phyloP scores from a whole-genome alignment of 2,329 filamentous ascomycete genomes.

The Xylaria sp. region DNA sequence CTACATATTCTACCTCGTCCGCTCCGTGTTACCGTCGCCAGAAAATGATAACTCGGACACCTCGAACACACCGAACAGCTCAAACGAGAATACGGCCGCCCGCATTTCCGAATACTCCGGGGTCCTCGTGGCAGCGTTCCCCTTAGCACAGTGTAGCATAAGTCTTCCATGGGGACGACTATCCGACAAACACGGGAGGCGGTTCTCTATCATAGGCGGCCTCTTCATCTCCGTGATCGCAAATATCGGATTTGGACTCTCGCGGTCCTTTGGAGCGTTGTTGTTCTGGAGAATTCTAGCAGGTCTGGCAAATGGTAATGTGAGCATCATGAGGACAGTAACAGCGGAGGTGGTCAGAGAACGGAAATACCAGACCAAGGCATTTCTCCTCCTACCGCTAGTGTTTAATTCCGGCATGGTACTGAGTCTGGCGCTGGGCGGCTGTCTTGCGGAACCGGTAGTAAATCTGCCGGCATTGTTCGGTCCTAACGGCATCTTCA shows the following conservation, averaged over 20 bases:
- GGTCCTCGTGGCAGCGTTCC: conserved; percentile 74
- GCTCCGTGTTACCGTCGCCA: conserved; percentile 63
- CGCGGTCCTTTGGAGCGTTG: conserved; percentile 67
- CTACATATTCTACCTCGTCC: conserved; percentile 80
- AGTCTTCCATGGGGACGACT: conserved; percentile 76
- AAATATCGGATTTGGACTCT: conserved; percentile 76
- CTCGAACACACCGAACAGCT: conserved; percentile 42
- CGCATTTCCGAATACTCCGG: conserved; percentile 76
- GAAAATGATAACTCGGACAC: conserved; percentile 53
- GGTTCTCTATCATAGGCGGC: conserved; percentile 73
- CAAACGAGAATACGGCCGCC: conserved; percentile 54
- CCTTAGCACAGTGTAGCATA: conserved; percentile 75
- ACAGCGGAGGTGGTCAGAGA: conserved; percentile 77
- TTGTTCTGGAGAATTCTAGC: conserved; percentile 69
- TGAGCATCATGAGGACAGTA: conserved; percentile 80
- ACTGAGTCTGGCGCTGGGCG: conserved; percentile 56
- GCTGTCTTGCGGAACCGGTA: conserved; percentile 58
- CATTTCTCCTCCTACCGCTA: conserved; percentile 64
- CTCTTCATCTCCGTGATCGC: conserved; percentile 71
- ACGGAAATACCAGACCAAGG: conserved; percentile 67
- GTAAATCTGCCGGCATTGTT: conserved; percentile 54
- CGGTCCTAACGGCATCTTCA: conserved; percentile 52
- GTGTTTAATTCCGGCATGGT: conserved; percentile 69
- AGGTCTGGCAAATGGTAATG: conserved; percentile 76
- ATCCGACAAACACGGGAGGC: conserved; percentile 67